Evolutionary conservation across 2,329 filamentous ascomycete species (phyloP).

Genomic region (Alternaria ethzedia): DNA sequence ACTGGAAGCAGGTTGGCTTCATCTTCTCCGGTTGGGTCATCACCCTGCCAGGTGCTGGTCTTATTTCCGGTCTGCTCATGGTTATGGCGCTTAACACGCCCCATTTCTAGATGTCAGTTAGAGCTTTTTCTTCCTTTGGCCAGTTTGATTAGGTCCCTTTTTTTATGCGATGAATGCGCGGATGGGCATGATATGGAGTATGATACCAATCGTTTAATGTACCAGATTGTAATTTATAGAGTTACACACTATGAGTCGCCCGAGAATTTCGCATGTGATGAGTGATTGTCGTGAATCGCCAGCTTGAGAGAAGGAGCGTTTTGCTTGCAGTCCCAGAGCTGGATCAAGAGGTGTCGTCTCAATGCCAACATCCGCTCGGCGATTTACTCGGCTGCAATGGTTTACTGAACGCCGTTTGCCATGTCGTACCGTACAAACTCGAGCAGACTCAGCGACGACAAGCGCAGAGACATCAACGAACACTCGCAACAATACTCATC

Average conservation of each 20-base stretch:
- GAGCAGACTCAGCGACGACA: background rate
- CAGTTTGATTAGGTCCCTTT: background rate
- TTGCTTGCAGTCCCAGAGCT: background rate
- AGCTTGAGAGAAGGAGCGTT: background rate
- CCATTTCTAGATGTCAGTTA: constrained; percentile 32
- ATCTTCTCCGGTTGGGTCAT: constrained; percentile 54
- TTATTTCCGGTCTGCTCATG: constrained; percentile 50
- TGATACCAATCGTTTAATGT: constrained; percentile 8
- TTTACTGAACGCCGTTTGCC: background rate
- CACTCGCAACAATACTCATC: background rate
- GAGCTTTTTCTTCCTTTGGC: background rate
- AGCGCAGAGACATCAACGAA: background rate
- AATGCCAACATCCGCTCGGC: background rate
- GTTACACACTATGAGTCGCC: background rate
- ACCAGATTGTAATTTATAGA: background rate
- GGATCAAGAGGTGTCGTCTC: background rate
- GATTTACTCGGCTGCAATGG: background rate
- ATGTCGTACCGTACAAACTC: background rate
- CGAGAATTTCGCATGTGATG: background rate
- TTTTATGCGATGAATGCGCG: background rate
- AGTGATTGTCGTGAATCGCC: background rate
- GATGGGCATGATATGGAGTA: background rate
- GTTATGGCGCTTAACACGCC: constrained; percentile 53
- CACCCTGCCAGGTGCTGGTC: constrained; percentile 51
- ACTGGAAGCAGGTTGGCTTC: constrained; percentile 51